phyloP scores from a whole-genome alignment of 371 early-diverging fungal genomes.

The Chytridium lagenaria region DNA sequence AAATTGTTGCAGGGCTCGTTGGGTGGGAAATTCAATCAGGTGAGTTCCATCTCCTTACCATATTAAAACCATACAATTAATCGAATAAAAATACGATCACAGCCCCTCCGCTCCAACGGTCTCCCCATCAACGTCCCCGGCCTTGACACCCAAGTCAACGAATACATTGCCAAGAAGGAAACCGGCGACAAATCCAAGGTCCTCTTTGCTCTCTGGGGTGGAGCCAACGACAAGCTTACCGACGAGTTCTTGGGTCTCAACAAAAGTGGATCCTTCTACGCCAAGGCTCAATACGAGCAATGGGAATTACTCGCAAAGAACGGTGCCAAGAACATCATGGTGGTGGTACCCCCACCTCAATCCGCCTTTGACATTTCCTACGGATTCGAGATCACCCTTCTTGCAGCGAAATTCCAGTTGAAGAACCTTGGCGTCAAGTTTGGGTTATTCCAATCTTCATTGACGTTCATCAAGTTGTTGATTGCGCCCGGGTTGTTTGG shows the following conservation, averaged over 20 bases:
- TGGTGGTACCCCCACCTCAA: not conserved
- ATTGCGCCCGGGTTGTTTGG: not conserved
- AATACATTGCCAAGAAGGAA: not conserved
- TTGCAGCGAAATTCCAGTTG: not conserved
- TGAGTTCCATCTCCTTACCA: too few relatives aligned
- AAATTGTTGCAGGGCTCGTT: conserved; percentile 8
- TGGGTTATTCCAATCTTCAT: not conserved
- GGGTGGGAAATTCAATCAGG: conserved; percentile 1
- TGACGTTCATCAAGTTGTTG: not conserved
- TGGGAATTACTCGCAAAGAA: not conserved
- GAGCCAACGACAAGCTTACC: conserved; percentile 21
- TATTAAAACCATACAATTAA: too few relatives aligned
- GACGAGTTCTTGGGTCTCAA: conserved; percentile 2
- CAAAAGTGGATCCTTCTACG: not conserved
- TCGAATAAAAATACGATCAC: too few relatives aligned
- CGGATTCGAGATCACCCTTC: not conserved
- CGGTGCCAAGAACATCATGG: not conserved
- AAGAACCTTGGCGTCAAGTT: not conserved
- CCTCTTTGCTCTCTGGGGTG: not conserved
- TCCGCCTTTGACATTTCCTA: not conserved
- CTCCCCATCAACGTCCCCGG: not conserved
- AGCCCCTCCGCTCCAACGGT: not conserved
- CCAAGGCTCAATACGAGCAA: not conserved
- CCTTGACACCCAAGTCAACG: conserved; percentile 6
- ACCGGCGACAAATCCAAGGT: not conserved